Evolutionary conservation across 2,329 filamentous ascomycete species (phyloP).

Genomic region (Epichloe gansuensis): DNA sequence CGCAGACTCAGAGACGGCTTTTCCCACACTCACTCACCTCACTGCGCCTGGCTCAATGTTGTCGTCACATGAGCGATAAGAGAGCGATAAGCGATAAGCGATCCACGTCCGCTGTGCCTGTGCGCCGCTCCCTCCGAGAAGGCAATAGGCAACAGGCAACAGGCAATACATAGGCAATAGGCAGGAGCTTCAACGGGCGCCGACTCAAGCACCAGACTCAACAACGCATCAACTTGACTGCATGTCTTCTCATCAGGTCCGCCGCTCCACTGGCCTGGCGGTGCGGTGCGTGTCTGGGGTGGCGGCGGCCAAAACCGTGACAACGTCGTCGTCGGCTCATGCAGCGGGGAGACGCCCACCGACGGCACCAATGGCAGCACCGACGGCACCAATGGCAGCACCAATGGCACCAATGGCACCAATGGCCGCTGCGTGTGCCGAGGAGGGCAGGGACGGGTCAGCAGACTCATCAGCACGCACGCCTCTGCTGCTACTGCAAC

Average conservation of each 20-base stretch:
- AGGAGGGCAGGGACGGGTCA: too few relatives aligned
- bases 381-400: background rate
- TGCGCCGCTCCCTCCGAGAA: too few relatives aligned
- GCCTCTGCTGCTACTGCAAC: background rate
- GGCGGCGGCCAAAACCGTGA: background rate
- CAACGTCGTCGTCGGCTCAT: constrained; percentile 1
- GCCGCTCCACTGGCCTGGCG: constrained; percentile 18
- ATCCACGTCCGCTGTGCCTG: too few relatives aligned
- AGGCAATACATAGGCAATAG: too few relatives aligned
- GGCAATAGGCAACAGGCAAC: too few relatives aligned
- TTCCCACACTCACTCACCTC: background rate
- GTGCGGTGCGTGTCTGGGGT: constrained; percentile 6
- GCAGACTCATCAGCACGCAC: too few relatives aligned
- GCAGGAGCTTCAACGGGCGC: background rate
- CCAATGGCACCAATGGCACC: background rate
- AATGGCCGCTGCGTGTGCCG: background rate
- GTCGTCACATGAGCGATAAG: background rate
- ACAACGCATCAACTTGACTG: background rate
- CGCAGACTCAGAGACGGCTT: too few relatives aligned
- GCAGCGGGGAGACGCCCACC: too few relatives aligned
- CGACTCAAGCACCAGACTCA: background rate
- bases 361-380: constrained; percentile 2
- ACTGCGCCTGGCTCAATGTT: background rate
- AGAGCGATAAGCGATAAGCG: background rate
- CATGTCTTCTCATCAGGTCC: constrained; percentile 23